phyloP scores from a whole-genome alignment of 306 rosid genomes.

The Begonia masoniana region DNA sequence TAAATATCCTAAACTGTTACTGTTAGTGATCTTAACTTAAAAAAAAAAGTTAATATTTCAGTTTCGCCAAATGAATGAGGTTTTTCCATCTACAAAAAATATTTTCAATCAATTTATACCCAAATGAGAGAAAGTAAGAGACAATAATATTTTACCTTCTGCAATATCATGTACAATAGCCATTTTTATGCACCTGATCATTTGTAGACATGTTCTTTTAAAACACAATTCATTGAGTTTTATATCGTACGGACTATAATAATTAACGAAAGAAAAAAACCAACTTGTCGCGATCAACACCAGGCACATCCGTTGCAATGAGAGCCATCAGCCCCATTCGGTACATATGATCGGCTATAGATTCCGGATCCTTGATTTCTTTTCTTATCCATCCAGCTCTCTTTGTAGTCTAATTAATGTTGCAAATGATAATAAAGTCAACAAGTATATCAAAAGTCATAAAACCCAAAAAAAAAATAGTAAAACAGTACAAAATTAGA shows the following conservation, averaged over 20 bases:
- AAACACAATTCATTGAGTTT: conserved; percentile 1
- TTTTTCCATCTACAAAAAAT: too few relatives aligned
- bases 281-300: conserved; percentile 67
- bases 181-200: conserved; percentile 75
- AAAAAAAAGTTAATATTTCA: too few relatives aligned
- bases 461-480: not conserved
- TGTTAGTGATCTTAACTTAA: too few relatives aligned
- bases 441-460: not conserved
- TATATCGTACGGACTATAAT: not conserved
- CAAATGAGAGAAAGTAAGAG: not conserved
- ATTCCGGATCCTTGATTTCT: conserved; percentile 54
- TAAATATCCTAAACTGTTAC: too few relatives aligned
- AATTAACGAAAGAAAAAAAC: not conserved
- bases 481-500: not conserved
- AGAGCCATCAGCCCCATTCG: conserved; percentile 87
- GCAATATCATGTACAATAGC: conserved; percentile 94
- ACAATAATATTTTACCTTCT: conserved; percentile 39
- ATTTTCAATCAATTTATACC: too few relatives aligned
- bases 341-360: conserved; percentile 91
- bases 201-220: conserved; percentile 1
- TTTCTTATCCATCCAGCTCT: conserved; percentile 74
- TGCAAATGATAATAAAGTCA: not conserved
- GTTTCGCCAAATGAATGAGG: too few relatives aligned
- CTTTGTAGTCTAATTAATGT: conserved; percentile 48
- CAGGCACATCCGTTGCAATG: conserved; percentile 70